Evolutionary conservation across 768 basidiomycete genomes (phyloP).

Genomic region (Suillus subaureus): DNA sequence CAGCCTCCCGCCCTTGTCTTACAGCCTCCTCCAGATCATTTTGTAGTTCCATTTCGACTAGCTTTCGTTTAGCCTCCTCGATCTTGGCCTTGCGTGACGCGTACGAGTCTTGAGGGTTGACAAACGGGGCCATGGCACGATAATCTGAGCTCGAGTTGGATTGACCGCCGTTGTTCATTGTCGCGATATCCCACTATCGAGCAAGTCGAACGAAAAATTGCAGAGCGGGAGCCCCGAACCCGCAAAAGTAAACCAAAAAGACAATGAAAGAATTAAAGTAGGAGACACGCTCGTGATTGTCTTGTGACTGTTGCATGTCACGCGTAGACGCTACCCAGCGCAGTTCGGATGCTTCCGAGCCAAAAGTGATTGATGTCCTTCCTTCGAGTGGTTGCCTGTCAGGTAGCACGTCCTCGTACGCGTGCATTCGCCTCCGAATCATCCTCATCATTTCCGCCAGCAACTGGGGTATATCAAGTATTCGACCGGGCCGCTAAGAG

Average conservation of each 20-base stretch:
- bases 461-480: conserved; percentile 63
- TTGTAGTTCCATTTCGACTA: background rate
- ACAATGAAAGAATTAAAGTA: background rate
- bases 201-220: background rate
- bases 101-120: conserved; percentile 1
- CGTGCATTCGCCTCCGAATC: conserved; percentile 55
- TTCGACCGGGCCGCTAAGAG: conserved; percentile 85
- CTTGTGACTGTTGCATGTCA: conserved; percentile 7
- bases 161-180: background rate
- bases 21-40: conserved; percentile 38
- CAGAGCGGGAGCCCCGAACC: background rate
- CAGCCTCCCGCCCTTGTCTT: conserved; percentile 47
- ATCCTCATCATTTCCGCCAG: conserved; percentile 40
- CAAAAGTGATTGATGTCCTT: conserved; percentile 14
- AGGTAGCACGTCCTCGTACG: conserved; percentile 15
- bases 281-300: background rate
- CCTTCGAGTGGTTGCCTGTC: conserved; percentile 9
- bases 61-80: background rate
- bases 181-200: background rate
- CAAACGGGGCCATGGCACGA: background rate
- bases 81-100: conserved; percentile 1
- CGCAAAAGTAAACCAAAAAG: background rate
- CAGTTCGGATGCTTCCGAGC: conserved; percentile 16
- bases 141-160: background rate
- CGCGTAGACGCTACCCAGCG: conserved; percentile 6